These are phyloP conservation scores for Quercus robur DNA, from an alignment of 306 rosid species.

Conservation along the genomic window DNA sequence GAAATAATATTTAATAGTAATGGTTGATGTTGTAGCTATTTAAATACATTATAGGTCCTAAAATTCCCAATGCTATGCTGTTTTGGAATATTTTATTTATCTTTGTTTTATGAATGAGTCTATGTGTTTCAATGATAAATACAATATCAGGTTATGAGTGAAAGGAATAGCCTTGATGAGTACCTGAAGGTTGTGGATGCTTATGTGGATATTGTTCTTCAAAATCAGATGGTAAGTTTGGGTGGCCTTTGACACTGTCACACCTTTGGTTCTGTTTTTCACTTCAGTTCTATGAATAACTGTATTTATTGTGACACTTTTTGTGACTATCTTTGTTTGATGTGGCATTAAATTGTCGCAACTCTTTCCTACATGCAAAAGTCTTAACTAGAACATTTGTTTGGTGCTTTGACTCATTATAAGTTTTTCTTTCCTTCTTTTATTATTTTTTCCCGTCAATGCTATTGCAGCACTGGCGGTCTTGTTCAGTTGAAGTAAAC, in stretches of 20 bases:
- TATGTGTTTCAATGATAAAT: conserved; percentile 3
- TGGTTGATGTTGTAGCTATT: neutral
- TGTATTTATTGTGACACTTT: conserved; percentile 4
- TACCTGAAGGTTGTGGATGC: conserved; percentile 92
- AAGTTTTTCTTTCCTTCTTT: neutral
- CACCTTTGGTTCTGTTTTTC: conserved; percentile 7
- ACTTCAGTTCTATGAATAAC: conserved; percentile 1
- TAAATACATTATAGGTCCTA: neutral
- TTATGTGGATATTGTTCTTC: conserved; percentile 76
- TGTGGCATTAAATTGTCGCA: conserved; percentile 12
- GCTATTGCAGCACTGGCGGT: neutral
- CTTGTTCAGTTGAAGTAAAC: neutral
- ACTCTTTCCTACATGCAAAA: neutral
- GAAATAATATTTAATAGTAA: neutral
- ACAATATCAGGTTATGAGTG: conserved; percentile 56
- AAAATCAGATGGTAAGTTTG: conserved; percentile 66
- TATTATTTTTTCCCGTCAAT: neutral
- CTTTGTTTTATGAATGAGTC: conserved; percentile 1
- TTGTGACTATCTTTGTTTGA: conserved; percentile 11
- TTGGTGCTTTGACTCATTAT: neutral
- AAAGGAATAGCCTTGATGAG: conserved; percentile 62
- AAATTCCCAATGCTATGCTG: neutral
- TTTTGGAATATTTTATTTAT: neutral
- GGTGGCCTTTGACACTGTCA: conserved; percentile 12
- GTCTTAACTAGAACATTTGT: neutral